Evolutionary conservation across 371 early-diverging fungal genomes (phyloP), one percentile per base, ranked within the genome.

Genomic region (Basidiobolus meristosporus): DNA sequence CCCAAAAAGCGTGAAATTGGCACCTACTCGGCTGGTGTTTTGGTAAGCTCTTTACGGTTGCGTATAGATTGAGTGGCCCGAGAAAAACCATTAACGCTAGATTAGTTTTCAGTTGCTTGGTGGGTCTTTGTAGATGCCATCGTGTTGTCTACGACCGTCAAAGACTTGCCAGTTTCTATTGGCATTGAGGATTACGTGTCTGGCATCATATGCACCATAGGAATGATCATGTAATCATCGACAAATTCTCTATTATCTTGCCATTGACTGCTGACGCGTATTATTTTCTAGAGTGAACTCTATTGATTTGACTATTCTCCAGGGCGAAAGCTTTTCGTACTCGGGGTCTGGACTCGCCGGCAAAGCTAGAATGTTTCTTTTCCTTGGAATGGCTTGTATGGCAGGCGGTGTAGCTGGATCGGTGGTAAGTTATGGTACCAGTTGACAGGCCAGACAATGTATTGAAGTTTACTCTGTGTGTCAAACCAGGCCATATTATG

Each of bases 401-500:
- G 42, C 28, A 14, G 42, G 42, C 3, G 42, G 35, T 34, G 16
- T 30, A n/a, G n/a, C 36, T 35, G 42, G 42, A 3, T 21, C 42
- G 10, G 26, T 35, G 4, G 42, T 42, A 42, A 35, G 21, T n/a
- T 42, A 14, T 38, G 3, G n/a, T 11, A 29, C 14, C 11, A 7
- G 18, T 41, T 42, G 23, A 2, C 14, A 14, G 15, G 4, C 11
- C 7, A 20, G 14, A 17, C 10, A 20, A 34, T 42, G n/a, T n/a
- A n/a, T n/a, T 16, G 7, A 12, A 42, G 42, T 18, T 36, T 15
- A 34, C 36, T 34, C 21, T 36, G 12, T 20, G 18, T 26, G n/a
- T 42, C 14, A 42, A 42, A 35, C n/a, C n/a, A n/a, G n/a, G n/a
- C n/a, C n/a, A n/a, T 42, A 42, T 35, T 42, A 42, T 18, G 14